Evolutionary conservation across 331 rosid genomes (phyloP).

Genomic region (Acacia pycnantha): DNA sequence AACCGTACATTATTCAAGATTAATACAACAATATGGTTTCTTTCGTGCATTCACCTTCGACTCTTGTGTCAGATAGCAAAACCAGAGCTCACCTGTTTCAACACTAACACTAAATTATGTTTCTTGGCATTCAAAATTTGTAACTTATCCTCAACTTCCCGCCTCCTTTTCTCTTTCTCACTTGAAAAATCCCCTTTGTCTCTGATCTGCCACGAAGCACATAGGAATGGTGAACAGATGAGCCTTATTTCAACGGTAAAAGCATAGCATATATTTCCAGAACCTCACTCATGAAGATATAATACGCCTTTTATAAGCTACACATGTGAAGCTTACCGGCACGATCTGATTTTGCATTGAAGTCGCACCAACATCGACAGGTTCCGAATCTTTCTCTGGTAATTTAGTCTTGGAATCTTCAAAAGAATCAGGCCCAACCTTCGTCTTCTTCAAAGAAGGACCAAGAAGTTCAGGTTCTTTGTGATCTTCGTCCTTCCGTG

Average conservation of each 20-base stretch:
- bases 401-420: conserved; percentile 20
- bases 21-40: not conserved
- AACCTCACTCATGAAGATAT: not conserved
- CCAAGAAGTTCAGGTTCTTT: conserved; percentile 29
- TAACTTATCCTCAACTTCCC: conserved; percentile 75
- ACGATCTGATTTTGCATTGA: conserved; percentile 33
- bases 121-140: conserved; percentile 73
- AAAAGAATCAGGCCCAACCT: conserved; percentile 34
- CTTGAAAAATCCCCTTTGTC: conserved; percentile 38
- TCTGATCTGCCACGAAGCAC: conserved; percentile 38
- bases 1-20: not conserved
- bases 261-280: not conserved
- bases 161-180: conserved; percentile 65
- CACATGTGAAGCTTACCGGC: conserved; percentile 35
- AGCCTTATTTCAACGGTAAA: not conserved
- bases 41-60: not conserved
- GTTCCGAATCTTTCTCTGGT: conserved; percentile 37
- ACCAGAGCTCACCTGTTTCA: conserved; percentile 72
- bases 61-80: not conserved
- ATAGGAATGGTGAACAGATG: conserved; percentile 5
- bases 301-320: conserved; percentile 34
- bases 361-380: conserved; percentile 32
- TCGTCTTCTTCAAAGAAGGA: conserved; percentile 35
- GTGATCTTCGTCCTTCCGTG: conserved; percentile 33
- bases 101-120: conserved; percentile 72